Evolutionary conservation across 2,329 filamentous ascomycete species (phyloP), one percentile per base, ranked within the genome.

Genomic region (Didymella glomerata): DNA sequence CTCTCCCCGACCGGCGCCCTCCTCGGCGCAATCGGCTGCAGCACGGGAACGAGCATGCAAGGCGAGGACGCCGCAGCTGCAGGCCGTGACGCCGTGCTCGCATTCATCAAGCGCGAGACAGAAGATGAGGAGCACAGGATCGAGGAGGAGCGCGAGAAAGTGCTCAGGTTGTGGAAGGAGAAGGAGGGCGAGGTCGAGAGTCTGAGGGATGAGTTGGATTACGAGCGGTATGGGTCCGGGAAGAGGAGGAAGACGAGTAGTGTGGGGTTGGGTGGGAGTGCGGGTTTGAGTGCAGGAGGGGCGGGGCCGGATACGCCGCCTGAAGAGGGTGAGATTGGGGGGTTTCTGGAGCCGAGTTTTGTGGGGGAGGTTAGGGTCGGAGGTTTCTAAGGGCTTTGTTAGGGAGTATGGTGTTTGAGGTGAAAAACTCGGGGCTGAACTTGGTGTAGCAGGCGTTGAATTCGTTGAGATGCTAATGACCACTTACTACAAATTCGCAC

Each of bases 1-100:
- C 64, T 78, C 45, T 76, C 82, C 38, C 71, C 60, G 36, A 75
- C 79, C 25, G 82, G 82, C 22, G 72, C 76, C 44, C 78, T 84
- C 8, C 77, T 85, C 10, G 83, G 83, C 1, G 83, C 82, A 3
- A 80, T 85, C 59, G 83, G 83, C 1, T 83, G 83, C 54, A 82
- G 80, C 57, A 84, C 82, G 4, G 83, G 83, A 27, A 84, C 82
- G 42, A 82, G 82, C 49, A 76, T 78, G 56, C 82, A 85, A 70
- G 83, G 85, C 72, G 78, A 80, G 50, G 79, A 82, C 62, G 80
- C 83, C 57, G 82, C 83, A 36, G 74, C 74, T 62, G 81, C 79
- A 2, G 83, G 83, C 0, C 78, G 83, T 8, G 81, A 84, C 55
- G 83, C 82, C 13, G 70, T 85, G 18, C 52, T 72, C 10, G 66